Conservation (phyloP, 1,284 basidiomycete genomes). For the Puccinia novopanici region DNA sequence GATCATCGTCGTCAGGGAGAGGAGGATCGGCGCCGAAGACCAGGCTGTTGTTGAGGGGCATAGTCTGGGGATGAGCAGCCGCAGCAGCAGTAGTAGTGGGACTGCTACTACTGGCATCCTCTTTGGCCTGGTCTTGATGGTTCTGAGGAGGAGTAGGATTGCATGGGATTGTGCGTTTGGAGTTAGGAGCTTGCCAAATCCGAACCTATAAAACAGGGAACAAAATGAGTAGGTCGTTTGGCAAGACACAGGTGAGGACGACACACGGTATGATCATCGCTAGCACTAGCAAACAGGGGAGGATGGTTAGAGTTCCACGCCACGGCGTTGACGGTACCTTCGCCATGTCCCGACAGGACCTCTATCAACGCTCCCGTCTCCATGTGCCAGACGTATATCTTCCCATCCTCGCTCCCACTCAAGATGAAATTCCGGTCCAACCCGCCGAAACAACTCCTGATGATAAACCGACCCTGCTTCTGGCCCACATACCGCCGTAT, state of each 20-base stretch:
- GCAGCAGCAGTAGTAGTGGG: not conserved
- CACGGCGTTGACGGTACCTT: conserved; percentile 88
- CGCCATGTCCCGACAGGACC: conserved; percentile 77
- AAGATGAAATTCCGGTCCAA: conserved; percentile 82
- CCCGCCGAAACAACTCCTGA: conserved; percentile 93
- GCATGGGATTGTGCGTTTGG: not conserved
- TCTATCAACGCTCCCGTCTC: conserved; percentile 80
- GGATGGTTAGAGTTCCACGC: conserved; percentile 86
- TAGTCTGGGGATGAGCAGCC: too few relatives aligned
- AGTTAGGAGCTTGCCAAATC: conserved; percentile 47
- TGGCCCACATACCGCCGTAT: conserved; percentile 80
- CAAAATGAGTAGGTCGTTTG: not conserved
- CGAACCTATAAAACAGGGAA: conserved; percentile 22
- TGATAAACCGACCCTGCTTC: conserved; percentile 76
- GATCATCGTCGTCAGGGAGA: too few relatives aligned
- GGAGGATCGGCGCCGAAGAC: too few relatives aligned
- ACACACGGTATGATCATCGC: conserved; percentile 57
- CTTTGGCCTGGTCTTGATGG: not conserved
- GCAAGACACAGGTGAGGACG: not conserved
- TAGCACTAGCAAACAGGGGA: conserved; percentile 75
- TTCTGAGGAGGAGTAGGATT: not conserved
- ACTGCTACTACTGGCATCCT: not conserved
- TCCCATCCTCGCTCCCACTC: conserved; percentile 90
- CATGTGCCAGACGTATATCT: conserved; percentile 93
- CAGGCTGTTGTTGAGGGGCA: too few relatives aligned